Evolutionary conservation across 2,329 filamentous ascomycete species (phyloP).

Genomic region (Diaporthe ampelina): DNA sequence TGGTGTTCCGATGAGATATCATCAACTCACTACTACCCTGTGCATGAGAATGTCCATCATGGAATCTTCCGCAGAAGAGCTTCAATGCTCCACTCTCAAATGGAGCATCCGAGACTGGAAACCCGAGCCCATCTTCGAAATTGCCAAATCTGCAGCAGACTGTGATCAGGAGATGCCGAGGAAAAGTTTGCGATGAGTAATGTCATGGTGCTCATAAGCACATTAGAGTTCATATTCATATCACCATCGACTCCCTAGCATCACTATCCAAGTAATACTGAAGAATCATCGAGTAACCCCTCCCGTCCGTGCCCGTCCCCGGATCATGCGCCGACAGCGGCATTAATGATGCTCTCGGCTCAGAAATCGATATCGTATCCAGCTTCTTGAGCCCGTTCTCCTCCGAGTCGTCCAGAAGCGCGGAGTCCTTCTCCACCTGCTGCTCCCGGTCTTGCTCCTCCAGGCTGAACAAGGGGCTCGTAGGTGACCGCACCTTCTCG

Average conservation of each 20-base stretch:
- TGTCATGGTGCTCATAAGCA: constrained; percentile 27
- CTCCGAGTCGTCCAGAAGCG: background rate
- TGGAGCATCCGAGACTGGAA: background rate
- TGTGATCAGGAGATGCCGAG: background rate
- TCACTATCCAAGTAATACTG: constrained; percentile 30
- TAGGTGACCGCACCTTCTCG: constrained; percentile 24
- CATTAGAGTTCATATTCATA: constrained; percentile 28
- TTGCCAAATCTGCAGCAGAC: background rate
- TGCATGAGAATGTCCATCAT: no score
- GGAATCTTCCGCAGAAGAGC: background rate
- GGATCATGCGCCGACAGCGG: constrained; percentile 11
- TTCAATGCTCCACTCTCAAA: no score
- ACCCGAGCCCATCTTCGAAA: background rate
- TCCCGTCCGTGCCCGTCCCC: background rate
- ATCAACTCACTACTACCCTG: background rate
- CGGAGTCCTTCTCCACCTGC: no score
- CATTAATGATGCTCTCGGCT: constrained; percentile 21
- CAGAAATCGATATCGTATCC: constrained; percentile 14
- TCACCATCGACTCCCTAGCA: constrained; percentile 32
- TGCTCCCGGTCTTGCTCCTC: background rate
- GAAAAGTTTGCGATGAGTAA: background rate
- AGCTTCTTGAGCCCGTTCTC: constrained; percentile 10
- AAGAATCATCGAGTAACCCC: constrained; percentile 24
- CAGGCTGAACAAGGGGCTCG: background rate
- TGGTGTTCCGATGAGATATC: background rate